These are phyloP conservation scores for Populus tomentosa DNA, from an alignment of 441 rosid genomes.

Conservation along the genomic window DNA sequence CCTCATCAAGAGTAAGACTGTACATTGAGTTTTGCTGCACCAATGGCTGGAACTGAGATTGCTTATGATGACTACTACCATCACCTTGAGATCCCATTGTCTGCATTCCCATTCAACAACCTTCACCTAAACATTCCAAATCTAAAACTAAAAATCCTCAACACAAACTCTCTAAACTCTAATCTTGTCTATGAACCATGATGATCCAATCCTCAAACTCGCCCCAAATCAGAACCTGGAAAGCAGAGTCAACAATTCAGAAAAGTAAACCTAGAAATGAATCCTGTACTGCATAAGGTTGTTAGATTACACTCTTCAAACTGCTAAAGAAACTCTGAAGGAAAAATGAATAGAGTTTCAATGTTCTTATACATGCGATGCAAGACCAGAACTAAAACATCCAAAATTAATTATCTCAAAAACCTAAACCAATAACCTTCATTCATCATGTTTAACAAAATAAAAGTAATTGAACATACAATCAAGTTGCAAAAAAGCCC, in stretches of 20 bases:
- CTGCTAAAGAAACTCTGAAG: background rate
- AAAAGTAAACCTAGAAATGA: too few relatives aligned
- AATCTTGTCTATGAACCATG: slow-evolving; percentile 3
- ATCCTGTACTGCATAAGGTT: too few relatives aligned
- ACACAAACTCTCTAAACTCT: slow-evolving; percentile 5
- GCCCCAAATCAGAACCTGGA: too few relatives aligned
- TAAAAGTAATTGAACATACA: background rate
- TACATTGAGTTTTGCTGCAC: background rate
- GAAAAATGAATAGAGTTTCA: background rate
- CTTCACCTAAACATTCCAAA: slow-evolving; percentile 26
- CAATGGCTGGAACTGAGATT: slow-evolving; percentile 41
- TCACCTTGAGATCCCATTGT: slow-evolving; percentile 59
- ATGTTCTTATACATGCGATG: too few relatives aligned
- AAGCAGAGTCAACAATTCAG: too few relatives aligned
- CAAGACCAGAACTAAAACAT: background rate
- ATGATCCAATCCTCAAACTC: slow-evolving; percentile 14
- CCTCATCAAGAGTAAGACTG: too few relatives aligned
- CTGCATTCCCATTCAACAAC: slow-evolving; percentile 45
- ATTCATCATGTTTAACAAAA: background rate
- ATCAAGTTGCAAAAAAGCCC: background rate
- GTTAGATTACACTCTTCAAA: background rate
- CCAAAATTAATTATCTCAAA: slow-evolving; percentile 4
- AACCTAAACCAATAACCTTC: slow-evolving; percentile 12
- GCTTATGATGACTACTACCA: slow-evolving; percentile 34
- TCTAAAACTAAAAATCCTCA: slow-evolving; percentile 2